Base-by-base conservation (phyloP, 306 rosid genomes). In the Rosa persica region DNA sequence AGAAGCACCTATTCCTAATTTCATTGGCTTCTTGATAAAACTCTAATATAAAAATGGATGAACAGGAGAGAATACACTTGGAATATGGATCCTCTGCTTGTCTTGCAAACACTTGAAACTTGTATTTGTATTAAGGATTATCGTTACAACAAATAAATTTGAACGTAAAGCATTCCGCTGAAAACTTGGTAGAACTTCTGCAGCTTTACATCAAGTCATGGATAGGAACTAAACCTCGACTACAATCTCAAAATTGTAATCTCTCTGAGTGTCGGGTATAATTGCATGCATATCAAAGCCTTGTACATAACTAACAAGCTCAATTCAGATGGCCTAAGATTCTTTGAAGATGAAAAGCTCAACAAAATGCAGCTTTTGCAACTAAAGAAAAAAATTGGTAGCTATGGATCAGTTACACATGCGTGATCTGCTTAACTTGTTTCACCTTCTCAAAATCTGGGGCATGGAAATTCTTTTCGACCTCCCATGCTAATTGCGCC, bases 401-500 rank as follows among this genome's bases (percentile, higher is more conserved):
- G 77, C 15, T 60, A 42, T 74, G 43, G 5, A 8, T 42, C 43
- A 58, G n/a, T 74, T 30, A 46, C 39, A 75, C 60, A 10, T 23
- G 47, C n/a, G 58, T 42, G 77, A 94, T 77, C 78, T 70, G 85
- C 91, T 92, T 94, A 77, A 92, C 82, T 44, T 88, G 86, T 76
- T 89, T 89, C 84, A 92, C 97, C 86, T 86, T 88, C 70, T 85
- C 61, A 84, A 92, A 88, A 81, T 92, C 87, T 48, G 81, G 87
- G 74, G 81, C 82, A 36, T 81, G 86, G 79, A 86, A 89, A 87
- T 89, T 90, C 79, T 72, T 92, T 80, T 94, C 98, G 46, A 94
- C 93, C 86, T 94, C 98, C 98, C 98, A 94, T 82, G 98, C 97
- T 67, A 81, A 79, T 79, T 94, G 98, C 40, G 98, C 87, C 97